These are phyloP conservation scores for Krasilnikovozyma curviuscula DNA, from an alignment of 768 basidiomycete genomes.

Conservation along the genomic window DNA sequence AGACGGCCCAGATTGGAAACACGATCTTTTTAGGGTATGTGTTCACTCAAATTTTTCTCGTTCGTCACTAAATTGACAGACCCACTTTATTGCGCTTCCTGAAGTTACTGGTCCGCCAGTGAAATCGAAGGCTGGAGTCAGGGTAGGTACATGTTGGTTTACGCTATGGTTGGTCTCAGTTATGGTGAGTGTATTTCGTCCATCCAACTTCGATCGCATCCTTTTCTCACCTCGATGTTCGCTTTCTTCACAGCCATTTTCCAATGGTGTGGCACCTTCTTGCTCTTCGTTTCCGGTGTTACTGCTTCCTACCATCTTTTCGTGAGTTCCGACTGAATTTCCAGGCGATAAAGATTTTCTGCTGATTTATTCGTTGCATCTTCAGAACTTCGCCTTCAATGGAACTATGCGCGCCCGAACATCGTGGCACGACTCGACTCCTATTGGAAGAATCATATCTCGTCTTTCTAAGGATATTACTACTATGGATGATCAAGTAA, in stretches of 20 bases:
- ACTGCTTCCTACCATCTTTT: slow-evolving; percentile 34
- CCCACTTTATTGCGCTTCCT: too few relatives aligned
- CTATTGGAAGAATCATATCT: slow-evolving; percentile 22
- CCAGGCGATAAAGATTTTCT: too few relatives aligned
- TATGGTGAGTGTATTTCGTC: background rate
- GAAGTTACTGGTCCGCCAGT: slow-evolving; percentile 1
- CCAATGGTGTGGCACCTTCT: background rate
- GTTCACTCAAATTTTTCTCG: too few relatives aligned
- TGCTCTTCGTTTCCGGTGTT: slow-evolving; percentile 15
- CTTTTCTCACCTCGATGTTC: background rate
- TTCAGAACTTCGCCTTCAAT: slow-evolving; percentile 35
- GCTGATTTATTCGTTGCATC: too few relatives aligned
- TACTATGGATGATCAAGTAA: slow-evolving; percentile 25
- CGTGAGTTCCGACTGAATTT: too few relatives aligned
- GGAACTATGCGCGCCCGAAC: slow-evolving; percentile 36
- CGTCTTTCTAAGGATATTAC: slow-evolving; percentile 25
- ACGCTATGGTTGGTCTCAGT: background rate
- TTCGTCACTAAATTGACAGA: too few relatives aligned
- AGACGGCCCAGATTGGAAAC: slow-evolving; percentile 33
- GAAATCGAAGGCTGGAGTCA: slow-evolving; percentile 1
- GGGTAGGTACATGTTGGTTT: background rate
- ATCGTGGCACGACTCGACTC: slow-evolving; percentile 3
- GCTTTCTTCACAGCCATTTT: background rate
- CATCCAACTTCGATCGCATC: background rate
- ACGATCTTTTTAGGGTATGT: slow-evolving; percentile 50